Evolutionary conservation across 1,284 basidiomycete genomes (phyloP), one percentile per base, ranked within the genome.

Genomic region (Ceratobasidium sp.): DNA sequence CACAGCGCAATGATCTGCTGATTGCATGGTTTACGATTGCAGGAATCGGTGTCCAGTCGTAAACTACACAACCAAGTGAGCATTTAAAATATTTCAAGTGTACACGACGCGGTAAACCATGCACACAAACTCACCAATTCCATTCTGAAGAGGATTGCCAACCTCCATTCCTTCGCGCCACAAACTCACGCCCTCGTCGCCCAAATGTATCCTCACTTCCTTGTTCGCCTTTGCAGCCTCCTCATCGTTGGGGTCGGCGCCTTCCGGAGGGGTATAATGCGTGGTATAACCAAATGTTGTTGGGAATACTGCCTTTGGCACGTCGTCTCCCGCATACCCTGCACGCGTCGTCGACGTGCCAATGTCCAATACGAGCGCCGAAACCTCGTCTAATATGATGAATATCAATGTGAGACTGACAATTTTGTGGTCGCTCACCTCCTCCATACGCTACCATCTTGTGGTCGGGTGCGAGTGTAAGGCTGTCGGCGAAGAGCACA

Each of bases 311-410:
- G 92, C 90, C 81, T 95, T 95, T 36, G 97, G 97, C 16, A 92
- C 88, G 79, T 99, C 97, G 81, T 99, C 96, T 62, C 97, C 97
- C 18, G 97, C 96, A 80, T 96, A 97, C 59, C 97, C 97, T 25
- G 94, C 95, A 78, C 96, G 90, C 73, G 95, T 84, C 21, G 94
- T 91, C 59, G 92, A 92, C 46, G 92, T 86, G 59, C 97, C 97
- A 78, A 98, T 92, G 83, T 99, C 97, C 70, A 99, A 83, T 46
- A 99, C 97, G 71, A 99, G 84, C 25, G 96, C 97, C 62, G 95
- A 93, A 58, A 99, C 95, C 83, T 96, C 94, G 79, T 95, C 94
- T 94, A 72, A 59, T 63, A 49, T 44, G 69, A 48, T 59, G 5
- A 71, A 54, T n/a, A 64, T 36, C 40, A 2, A 42, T 4, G 53